phyloP scores from a whole-genome alignment of 192 early-diverging fungal species.

The Cetraspora pellucida region DNA sequence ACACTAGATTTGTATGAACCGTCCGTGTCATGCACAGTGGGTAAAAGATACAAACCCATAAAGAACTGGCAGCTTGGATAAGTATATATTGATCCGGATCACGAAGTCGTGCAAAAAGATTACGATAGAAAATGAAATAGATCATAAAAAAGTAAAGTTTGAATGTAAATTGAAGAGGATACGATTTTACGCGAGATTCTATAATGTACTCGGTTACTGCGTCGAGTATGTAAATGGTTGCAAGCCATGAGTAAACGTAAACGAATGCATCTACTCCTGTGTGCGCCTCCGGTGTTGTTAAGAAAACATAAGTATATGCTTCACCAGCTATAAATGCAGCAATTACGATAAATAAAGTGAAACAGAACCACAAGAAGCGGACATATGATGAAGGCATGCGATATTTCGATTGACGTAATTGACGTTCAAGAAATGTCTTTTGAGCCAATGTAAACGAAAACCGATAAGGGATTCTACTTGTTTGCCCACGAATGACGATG shows the following conservation, averaged over 20 bases:
- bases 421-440: constrained; percentile 57
- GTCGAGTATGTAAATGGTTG: constrained; percentile 69
- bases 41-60: constrained; percentile 77
- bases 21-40: constrained; percentile 68
- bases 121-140: constrained; percentile 82
- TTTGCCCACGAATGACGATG: constrained; percentile 47
- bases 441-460: constrained; percentile 53
- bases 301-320: constrained; percentile 65
- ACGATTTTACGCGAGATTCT: constrained; percentile 61
- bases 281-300: constrained; percentile 56
- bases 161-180: constrained; percentile 70
- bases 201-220: constrained; percentile 68
- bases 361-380: constrained; percentile 79
- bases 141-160: constrained; percentile 80
- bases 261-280: constrained; percentile 61
- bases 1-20: constrained; percentile 55
- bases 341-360: constrained; percentile 66
- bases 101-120: constrained; percentile 72
- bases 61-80: constrained; percentile 68
- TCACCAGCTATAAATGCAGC: constrained; percentile 70
- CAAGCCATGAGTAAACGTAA: constrained; percentile 78
- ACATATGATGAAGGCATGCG: constrained; percentile 71
- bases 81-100: constrained; percentile 66
- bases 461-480: constrained; percentile 52
- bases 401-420: constrained; percentile 28